Evolutionary conservation across 352 stramenopile species (phyloP).

Genomic region (Phytopythium aichiense): DNA sequence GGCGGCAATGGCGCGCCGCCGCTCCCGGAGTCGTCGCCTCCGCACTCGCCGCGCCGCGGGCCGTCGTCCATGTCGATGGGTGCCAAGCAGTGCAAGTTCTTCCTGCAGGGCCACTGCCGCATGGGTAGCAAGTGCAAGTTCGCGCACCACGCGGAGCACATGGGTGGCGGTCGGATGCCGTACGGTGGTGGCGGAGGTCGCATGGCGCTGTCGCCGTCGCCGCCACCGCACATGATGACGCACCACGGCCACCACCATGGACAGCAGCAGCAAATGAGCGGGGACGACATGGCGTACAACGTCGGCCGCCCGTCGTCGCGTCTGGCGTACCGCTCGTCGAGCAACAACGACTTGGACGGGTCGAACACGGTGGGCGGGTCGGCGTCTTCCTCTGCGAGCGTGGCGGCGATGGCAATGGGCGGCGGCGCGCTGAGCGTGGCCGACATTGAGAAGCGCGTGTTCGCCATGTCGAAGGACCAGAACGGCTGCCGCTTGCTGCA

Average conservation of each 20-base stretch:
- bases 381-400: constrained; percentile 9
- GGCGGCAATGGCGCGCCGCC: constrained; percentile 16
- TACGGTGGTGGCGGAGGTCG: constrained; percentile 9
- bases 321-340: constrained; percentile 20
- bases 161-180: constrained; percentile 16
- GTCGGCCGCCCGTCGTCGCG: background rate
- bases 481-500: constrained; percentile 97
- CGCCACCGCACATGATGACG: constrained; percentile 7
- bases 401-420: constrained; percentile 22
- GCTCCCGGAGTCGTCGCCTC: constrained; percentile 50
- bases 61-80: constrained; percentile 27
- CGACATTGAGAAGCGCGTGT: constrained; percentile 76
- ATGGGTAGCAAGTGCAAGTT: constrained; percentile 88
- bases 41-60: constrained; percentile 49
- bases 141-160: constrained; percentile 39
- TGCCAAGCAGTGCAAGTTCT: constrained; percentile 82
- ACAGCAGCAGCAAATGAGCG: constrained; percentile 31
- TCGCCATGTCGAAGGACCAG: constrained; percentile 94
- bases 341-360: constrained; percentile 15
- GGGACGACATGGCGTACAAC: constrained; percentile 6
- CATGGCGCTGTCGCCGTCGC: constrained; percentile 7
- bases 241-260: constrained; percentile 18
- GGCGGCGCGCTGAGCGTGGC: constrained; percentile 52
- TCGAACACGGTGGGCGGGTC: constrained; percentile 19
- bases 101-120: constrained; percentile 76